Percentiles rank a stretch among this genome's conserved stretches.
phyloP scores from a whole-genome alignment of 192 early-diverging fungal genomes.

The Backusella tarrabulga region DNA sequence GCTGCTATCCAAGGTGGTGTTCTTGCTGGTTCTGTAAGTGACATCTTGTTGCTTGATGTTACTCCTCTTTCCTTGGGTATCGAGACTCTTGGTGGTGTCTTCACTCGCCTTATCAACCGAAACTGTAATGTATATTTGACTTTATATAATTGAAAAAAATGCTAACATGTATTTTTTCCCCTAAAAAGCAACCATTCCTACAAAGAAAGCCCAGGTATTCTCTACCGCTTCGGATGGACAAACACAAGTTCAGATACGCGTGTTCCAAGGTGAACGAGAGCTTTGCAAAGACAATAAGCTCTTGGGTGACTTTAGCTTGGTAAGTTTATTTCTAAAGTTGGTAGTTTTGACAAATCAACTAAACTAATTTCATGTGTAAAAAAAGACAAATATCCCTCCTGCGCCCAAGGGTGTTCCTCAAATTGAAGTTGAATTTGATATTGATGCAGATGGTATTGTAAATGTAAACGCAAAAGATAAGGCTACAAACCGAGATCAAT shows the following conservation, averaged over 20 bases:
- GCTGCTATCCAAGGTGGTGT: constrained; percentile 99
- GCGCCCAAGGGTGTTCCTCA: constrained; percentile 97
- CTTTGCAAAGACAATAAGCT: constrained; percentile 97
- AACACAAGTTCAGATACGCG: constrained; percentile 96
- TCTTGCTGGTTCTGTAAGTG: constrained; percentile 92
- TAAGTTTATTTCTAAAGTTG: constrained; percentile 22
- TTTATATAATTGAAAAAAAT: neutral
- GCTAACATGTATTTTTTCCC: neutral
- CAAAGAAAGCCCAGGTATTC: constrained; percentile 99
- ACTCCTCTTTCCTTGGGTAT: constrained; percentile 98
- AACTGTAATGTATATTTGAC: constrained; percentile 47
- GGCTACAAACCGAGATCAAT: constrained; percentile 93
- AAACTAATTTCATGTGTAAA: neutral
- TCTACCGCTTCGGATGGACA: constrained; percentile 98
- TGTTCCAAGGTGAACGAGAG: constrained; percentile 99
- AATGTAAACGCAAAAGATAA: constrained; percentile 97
- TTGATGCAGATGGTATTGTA: constrained; percentile 99
- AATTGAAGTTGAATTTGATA: constrained; percentile 98
- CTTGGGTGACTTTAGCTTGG: constrained; percentile 95
- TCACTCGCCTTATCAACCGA: constrained; percentile 93
- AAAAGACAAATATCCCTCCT: constrained; percentile 77
- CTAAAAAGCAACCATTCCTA: constrained; percentile 86
- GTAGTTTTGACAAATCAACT: neutral
- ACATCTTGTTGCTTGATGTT: constrained; percentile 95
- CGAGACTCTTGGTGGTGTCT: constrained; percentile 97